Conservation (phyloP, 768 basidiomycete species). For the Mycena metata region DNA sequence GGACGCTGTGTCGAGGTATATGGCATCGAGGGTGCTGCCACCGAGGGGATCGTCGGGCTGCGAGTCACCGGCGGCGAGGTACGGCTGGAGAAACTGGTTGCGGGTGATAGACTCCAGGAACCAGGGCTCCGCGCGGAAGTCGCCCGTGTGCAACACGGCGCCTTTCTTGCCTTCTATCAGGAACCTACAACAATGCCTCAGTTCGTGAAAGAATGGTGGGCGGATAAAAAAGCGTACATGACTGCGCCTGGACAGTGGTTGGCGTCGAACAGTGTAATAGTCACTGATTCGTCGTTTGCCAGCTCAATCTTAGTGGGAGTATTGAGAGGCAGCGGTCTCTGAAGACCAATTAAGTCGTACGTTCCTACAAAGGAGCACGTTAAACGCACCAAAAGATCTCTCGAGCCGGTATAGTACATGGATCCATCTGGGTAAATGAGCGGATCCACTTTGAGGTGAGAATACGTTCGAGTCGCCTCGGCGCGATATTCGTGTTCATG, state of each 20-base stretch:
- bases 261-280: slow-evolving; percentile 86
- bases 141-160: slow-evolving; percentile 92
- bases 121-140: slow-evolving; percentile 90
- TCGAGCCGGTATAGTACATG: slow-evolving; percentile 62
- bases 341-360: slow-evolving; percentile 1
- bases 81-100: slow-evolving; percentile 81
- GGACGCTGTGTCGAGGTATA: slow-evolving; percentile 87
- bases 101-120: slow-evolving; percentile 76
- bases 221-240: slow-evolving; percentile 73
- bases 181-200: slow-evolving; percentile 66
- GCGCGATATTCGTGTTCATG: slow-evolving; percentile 64
- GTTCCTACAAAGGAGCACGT: neutral
- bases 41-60: slow-evolving; percentile 33
- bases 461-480: slow-evolving; percentile 70
- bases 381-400: slow-evolving; percentile 75
- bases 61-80: slow-evolving; percentile 59
- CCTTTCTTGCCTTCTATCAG: slow-evolving; percentile 79
- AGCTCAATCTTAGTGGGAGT: slow-evolving; percentile 75
- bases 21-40: slow-evolving; percentile 71
- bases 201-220: neutral
- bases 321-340: slow-evolving; percentile 74
- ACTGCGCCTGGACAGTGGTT: slow-evolving; percentile 97
- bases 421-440: slow-evolving; percentile 60
- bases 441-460: slow-evolving; percentile 75
- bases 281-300: slow-evolving; percentile 68